Conservation (phyloP, 352 stramenopile genomes). For the Pythium sukuiense region DNA sequence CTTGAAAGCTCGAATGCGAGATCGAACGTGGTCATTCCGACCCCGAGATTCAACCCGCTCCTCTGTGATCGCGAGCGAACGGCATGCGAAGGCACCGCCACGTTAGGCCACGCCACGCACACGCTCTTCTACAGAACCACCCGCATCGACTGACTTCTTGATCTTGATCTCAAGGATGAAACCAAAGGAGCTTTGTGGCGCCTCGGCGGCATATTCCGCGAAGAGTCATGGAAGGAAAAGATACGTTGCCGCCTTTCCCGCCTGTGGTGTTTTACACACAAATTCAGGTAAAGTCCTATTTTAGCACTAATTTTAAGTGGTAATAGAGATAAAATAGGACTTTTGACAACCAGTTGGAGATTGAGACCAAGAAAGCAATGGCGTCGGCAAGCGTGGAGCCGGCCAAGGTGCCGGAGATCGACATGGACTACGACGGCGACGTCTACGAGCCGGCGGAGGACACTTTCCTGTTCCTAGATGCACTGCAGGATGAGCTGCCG, state of each 20-base stretch:
- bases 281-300: neutral
- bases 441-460: conserved; percentile 98
- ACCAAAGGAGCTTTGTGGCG: neutral
- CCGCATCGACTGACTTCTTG: conserved; percentile 6
- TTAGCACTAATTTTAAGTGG: conserved; percentile 1
- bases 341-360: conserved; percentile 13
- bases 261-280: conserved; percentile 6
- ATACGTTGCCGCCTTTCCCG: neutral
- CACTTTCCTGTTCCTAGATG: conserved; percentile 97
- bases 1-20: neutral
- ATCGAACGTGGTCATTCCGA: neutral
- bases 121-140: conserved; percentile 5
- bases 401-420: conserved; percentile 62
- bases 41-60: neutral
- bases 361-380: conserved; percentile 5
- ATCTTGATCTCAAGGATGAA: neutral
- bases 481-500: conserved; percentile 87
- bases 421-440: conserved; percentile 79
- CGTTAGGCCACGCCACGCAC: neutral
- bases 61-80: neutral
- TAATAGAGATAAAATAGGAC: conserved; percentile 10
- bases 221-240: conserved; percentile 3
- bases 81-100: neutral
- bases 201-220: neutral
- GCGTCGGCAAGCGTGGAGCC: conserved; percentile 19